Evolutionary conservation across 345 rosid species (phyloP).

Genomic region (Litchi chinensis): DNA sequence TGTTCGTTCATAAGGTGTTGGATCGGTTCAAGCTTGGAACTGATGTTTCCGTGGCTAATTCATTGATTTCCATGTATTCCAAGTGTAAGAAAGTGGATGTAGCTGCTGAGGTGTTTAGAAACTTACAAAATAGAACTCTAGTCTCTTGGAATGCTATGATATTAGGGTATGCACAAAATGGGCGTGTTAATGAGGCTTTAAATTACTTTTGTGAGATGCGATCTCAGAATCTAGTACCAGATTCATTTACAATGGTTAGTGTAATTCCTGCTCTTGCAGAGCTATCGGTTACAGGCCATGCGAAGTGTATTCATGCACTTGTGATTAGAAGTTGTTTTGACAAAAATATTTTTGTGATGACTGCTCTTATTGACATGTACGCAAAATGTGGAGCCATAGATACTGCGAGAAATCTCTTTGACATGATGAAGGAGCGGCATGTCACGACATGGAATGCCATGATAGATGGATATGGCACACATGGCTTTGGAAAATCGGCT

Average conservation of each 20-base stretch:
- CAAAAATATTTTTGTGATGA: slow-evolving; percentile 57
- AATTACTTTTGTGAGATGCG: slow-evolving; percentile 57
- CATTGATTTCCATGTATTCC: slow-evolving; percentile 84
- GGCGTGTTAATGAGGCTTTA: slow-evolving; percentile 64
- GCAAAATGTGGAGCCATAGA: slow-evolving; percentile 76
- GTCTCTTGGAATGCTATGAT: slow-evolving; percentile 93
- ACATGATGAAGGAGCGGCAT: slow-evolving; percentile 60
- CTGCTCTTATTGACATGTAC: slow-evolving; percentile 85
- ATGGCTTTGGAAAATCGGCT: slow-evolving; percentile 70
- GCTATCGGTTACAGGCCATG: slow-evolving; percentile 64
- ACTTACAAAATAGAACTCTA: slow-evolving; percentile 49
- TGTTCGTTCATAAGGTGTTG: slow-evolving; percentile 53
- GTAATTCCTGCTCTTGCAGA: slow-evolving; percentile 78
- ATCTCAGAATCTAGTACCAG: slow-evolving; percentile 47
- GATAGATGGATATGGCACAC: slow-evolving; percentile 84
- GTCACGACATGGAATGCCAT: slow-evolving; percentile 89
- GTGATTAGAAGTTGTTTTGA: slow-evolving; percentile 53
- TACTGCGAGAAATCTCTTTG: slow-evolving; percentile 64
- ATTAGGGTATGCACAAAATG: slow-evolving; percentile 76
- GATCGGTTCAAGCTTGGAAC: slow-evolving; percentile 49
- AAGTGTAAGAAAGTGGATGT: slow-evolving; percentile 63
- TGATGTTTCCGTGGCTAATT: slow-evolving; percentile 63
- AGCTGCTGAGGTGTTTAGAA: slow-evolving; percentile 57
- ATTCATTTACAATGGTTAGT: slow-evolving; percentile 77
- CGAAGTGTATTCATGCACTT: slow-evolving; percentile 75